Conservation (phyloP, 1,284 basidiomycete genomes). For the Moniliophthora roreri region DNA sequence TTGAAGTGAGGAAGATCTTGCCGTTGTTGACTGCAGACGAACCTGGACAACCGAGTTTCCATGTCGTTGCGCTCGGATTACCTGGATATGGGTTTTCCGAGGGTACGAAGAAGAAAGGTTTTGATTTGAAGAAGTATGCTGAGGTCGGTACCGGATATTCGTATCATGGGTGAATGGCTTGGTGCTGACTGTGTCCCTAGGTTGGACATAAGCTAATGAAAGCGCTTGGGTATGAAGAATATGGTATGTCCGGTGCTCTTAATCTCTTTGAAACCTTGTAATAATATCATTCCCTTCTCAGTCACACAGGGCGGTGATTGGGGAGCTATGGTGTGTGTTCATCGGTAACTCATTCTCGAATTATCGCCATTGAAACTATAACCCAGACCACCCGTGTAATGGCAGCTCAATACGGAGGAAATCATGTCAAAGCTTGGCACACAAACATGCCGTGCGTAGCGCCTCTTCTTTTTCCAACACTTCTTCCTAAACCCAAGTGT, state of each 20-base stretch:
- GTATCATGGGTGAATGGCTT: not conserved
- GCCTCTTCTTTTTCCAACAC: too few relatives aligned
- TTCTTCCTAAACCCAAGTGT: slow-evolving; percentile 9
- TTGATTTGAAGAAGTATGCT: slow-evolving; percentile 31
- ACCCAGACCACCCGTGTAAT: slow-evolving; percentile 30
- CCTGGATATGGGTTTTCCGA: slow-evolving; percentile 56
- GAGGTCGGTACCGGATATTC: slow-evolving; percentile 26
- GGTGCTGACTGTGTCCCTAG: slow-evolving; percentile 21
- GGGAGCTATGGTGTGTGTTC: slow-evolving; percentile 38
- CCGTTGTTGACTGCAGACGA: slow-evolving; percentile 39
- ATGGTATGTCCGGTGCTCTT: slow-evolving; percentile 24
- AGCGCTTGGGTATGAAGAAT: slow-evolving; percentile 44
- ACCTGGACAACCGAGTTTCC: slow-evolving; percentile 38
- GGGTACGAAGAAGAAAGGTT: slow-evolving; percentile 31
- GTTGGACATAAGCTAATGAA: slow-evolving; percentile 46
- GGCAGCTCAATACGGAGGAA: slow-evolving; percentile 38
- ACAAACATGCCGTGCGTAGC: slow-evolving; percentile 28
- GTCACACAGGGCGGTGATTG: slow-evolving; percentile 51
- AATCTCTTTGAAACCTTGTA: not conserved
- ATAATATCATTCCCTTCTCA: slow-evolving; percentile 14
- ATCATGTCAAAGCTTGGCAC: slow-evolving; percentile 30
- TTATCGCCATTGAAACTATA: not conserved
- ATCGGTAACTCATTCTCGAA: not conserved
- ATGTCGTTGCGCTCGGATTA: slow-evolving; percentile 48
- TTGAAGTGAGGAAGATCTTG: slow-evolving; percentile 54